Conservation (phyloP, 179 eudicot species). For the Silene noctiflora region DNA sequence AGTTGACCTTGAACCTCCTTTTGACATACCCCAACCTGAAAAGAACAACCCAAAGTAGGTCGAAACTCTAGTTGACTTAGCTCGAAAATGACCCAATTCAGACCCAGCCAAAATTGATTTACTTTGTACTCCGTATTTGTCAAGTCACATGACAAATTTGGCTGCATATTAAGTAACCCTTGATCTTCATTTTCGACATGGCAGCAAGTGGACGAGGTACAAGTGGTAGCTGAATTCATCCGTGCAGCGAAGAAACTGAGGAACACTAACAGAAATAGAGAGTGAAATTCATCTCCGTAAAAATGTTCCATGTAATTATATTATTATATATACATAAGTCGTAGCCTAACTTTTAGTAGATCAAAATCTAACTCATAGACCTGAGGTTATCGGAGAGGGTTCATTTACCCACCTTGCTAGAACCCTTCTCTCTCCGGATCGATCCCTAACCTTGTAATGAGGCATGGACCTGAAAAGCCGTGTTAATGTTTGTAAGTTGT, state of each 20-base stretch:
- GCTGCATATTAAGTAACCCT: background rate
- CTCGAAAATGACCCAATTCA: background rate
- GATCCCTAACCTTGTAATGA: constrained; percentile 23
- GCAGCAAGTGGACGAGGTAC: constrained; percentile 76
- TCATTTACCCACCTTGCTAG: constrained; percentile 18
- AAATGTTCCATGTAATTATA: constrained; percentile 27
- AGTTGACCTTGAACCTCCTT: no score
- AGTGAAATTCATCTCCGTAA: constrained; percentile 16
- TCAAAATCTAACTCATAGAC: constrained; percentile 25
- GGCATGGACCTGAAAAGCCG: constrained; percentile 20
- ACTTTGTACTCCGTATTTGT: no score
- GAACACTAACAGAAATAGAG: constrained; percentile 32
- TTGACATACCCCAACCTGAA: no score
- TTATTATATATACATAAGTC: constrained; percentile 24
- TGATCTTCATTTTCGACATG: constrained; percentile 1
- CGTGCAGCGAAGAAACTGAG: constrained; percentile 69
- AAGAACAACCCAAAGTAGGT: no score
- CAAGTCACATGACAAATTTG: no score
- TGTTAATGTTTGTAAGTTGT: constrained; percentile 17
- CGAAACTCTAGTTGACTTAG: background rate
- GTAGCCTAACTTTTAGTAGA: constrained; percentile 36
- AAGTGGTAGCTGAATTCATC: constrained; percentile 72
- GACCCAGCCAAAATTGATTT: no score
- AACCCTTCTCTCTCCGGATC: constrained; percentile 14
- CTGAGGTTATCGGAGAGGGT: constrained; percentile 19